Evolutionary conservation across 2,329 filamentous ascomycete genomes (phyloP), one percentile per base, ranked within the genome.

Genomic region (Trematosphaeria pertusa): DNA sequence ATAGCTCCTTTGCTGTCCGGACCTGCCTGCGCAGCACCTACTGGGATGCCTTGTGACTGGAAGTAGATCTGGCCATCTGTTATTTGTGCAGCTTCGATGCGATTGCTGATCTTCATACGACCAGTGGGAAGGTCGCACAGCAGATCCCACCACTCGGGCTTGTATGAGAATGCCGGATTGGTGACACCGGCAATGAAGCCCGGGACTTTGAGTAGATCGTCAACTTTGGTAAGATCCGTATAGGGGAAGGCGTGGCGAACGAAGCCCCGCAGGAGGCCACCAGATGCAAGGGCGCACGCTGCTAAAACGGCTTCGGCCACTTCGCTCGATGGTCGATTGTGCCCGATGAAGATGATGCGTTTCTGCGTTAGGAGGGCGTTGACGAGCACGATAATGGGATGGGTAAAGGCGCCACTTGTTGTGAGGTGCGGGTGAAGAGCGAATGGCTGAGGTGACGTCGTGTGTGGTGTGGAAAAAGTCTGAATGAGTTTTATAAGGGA

Each of bases 161-260:
- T 93, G 64, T 91, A 85, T 52, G 93, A 91, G 69, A 99, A 99
- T 0, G 91, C 93, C 5, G 94, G 94, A 67, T 99, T 99, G 1
- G 93, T 99, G 31, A 99, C 94, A 46, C 94, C 94, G 2, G 94
- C 94, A 61, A 99, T 96, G 73, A 99, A 99, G 2, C 94, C 94
- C 5, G 94, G 93, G 0, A 99, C 94, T 62, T 95, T 93, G 37
- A 99, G 81, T 9, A 99, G 81, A 68, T 97, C 94, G 58, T 99
- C 94, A 49, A 99, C 92, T 74, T 99, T 99, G 55, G 91, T 97
- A 33, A 99, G 80, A 75, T 99, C 94, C 1, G 94, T 99, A 67
- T 99, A 99, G 2, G 94, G 94, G 67, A 99, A 99, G 0, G 94
- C 94, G 73, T 97, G 91, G 14, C 94, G 84, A 7, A 93, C 96